Evolutionary conservation across 2,329 filamentous ascomycete genomes (phyloP), one percentile per base, ranked within the genome.

Genomic region (Phyllosticta ampelicida): DNA sequence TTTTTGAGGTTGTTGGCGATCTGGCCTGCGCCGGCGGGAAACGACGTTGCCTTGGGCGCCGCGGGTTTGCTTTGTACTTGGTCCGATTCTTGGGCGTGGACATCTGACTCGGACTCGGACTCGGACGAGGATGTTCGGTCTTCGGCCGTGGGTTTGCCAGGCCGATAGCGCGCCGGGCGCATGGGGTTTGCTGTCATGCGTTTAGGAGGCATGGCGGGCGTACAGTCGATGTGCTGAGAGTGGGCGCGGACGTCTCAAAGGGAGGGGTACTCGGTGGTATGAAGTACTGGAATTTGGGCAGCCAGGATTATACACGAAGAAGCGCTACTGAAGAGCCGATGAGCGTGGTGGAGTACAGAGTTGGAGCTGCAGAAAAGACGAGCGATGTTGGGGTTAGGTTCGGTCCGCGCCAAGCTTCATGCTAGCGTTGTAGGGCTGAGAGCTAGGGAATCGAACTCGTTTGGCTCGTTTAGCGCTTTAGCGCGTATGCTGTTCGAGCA

Each of bases 161-260:
- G 86, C 60, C 90, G 85, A 67, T 96, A 87, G 59, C 94, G 87
- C 64, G 85, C 83, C 21, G 90, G 88, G 70, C 85, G 85, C 60
- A 86, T 75, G 3, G 89, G 90, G 68, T 96, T 96, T 62, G 91
- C 90, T 62, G 92, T 97, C 89, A 97, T 96, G 67, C 89, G 87
- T 71, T 89, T 90, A 11, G 86, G 83, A 61, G 87, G 85, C 80
- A 82, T 80, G 51, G 55, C 70, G 64, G 53, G 56, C 67, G 64
- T 9, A n/a, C 11, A 19, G 53, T 19, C 10, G 16, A 5, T 44
- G 2, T 55, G 10, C 48, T 1, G 21, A 21, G 55, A 18, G 23
- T 19, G 21, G 5, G 13, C 11, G 48, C 28, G 16, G 9, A 13
- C 26, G 16, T 3, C 26, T 36, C 54, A 44, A 50, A 4, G 8